Evolutionary conservation across 306 rosid species (phyloP), one percentile per base, ranked within the genome.

Genomic region (Pueraria montana): DNA sequence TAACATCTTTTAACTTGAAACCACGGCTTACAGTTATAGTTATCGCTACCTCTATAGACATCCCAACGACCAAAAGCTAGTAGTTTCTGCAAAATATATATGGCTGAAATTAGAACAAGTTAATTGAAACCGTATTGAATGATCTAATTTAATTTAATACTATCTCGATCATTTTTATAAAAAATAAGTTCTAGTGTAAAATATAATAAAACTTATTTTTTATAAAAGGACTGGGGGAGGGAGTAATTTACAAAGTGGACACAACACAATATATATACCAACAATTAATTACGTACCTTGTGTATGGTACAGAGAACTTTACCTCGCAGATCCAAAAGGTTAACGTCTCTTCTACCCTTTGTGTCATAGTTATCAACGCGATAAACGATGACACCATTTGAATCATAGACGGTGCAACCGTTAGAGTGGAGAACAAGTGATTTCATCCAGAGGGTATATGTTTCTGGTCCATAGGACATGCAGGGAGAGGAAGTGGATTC

Each of bases 361-460:
- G 62, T 76, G 74, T 86, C 89, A 52, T 93, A 93, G 81, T 93
- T 91, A 82, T 93, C 96, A 2, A 93, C 94, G 23, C 97, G 87
- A 74, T 84, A 91, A 36, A 87, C 92, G 34, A 93, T 83, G 11
- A 85, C 80, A 0, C 97, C 97, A 0, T 80, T 83, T 36, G 92
- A 84, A 46, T 90, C 81, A 36, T 83, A 93, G 20, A 90, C 88
- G 1, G 97, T 91, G 91, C 92, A 90, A 36, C 96, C 97, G 77
- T 93, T 89, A 7, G 91, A 70, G 38, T 91, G 89, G 79, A 48
- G 83, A 0, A 90, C 82, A 18, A 93, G 93, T 8, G 96, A 91
- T 84, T 93, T 91, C 97, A 93, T 89, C 97, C 97, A 93, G 6
- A 93, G 79, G 3, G 97, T 93, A 12, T 83, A 90, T 21, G 79